A percentile compares a stretch with the other conserved stretches of the same genome.
phyloP scores from a whole-genome alignment of 495 filamentous ascomycete genomes.

The Neurospora sp. region DNA sequence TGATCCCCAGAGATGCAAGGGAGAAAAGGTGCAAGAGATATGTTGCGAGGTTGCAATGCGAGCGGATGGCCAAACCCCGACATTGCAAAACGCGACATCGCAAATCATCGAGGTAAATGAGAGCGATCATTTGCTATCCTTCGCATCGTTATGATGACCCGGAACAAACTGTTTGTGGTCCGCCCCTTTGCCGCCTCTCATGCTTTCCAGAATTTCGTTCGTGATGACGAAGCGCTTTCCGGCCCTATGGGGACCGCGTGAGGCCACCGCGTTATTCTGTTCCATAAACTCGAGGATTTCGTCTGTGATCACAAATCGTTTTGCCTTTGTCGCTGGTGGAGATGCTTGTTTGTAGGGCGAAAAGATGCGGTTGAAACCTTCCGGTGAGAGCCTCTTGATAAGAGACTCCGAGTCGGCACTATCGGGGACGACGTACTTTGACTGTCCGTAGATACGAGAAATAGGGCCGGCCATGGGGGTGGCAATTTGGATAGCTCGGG shows the following conservation, averaged over 20 bases:
- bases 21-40: neutral
- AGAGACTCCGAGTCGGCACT: conserved; percentile 1
- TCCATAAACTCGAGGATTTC: neutral
- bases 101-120: neutral
- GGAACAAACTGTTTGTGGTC: neutral
- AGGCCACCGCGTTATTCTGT: neutral
- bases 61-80: neutral
- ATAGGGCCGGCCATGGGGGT: conserved; percentile 9
- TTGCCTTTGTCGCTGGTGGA: neutral
- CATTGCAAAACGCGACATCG: neutral
- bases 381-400: neutral
- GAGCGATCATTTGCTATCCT: neutral
- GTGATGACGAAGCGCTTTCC: neutral
- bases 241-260: neutral
- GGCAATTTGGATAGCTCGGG: conserved; percentile 16
- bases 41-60: neutral
- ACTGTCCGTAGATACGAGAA: conserved; percentile 13
- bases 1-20: neutral
- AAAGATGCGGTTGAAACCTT: neutral
- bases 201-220: neutral
- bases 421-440: conserved; percentile 14
- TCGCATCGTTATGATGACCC: neutral
- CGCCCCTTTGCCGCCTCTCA: neutral
- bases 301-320: neutral
- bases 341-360: neutral